Evolutionary conservation across 176 grass and related monocot species (phyloP), one percentile per base, ranked within the genome.

Genomic region (Eremochloa ophiuroides): DNA sequence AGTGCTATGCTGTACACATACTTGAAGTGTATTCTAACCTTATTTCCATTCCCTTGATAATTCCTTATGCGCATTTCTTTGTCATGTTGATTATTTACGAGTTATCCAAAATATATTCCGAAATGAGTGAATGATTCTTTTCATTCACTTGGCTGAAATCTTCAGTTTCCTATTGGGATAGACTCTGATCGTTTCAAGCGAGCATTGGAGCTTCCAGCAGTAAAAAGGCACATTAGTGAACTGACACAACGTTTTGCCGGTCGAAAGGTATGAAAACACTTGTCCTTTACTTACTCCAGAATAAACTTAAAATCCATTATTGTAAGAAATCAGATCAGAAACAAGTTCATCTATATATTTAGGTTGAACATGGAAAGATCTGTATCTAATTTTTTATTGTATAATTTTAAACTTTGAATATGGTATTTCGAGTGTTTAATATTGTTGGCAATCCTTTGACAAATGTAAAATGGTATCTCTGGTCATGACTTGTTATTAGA

Each of bases 111-210:
- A 66, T n/a, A 40, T 79, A 13, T 78, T 60, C 18, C 67, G 8
- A 78, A 86, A 51, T 78, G 56, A 82, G 56, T 69, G 68, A 82
- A 66, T 69, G 68, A 74, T 86, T 83, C 20, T 86, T 78, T 86
- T 79, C 73, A 74, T 85, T 92, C 71, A 81, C 47, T 76, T 79
- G 69, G 77, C 85, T 85, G 74, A 87, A 88, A 92, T 93, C 80
- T 85, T 84, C 89, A 99, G 97, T 99, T 99, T 99, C 97, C 97
- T 88, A 99, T 99, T 82, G 97, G 97, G 85, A 99, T 99, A 90
- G 97, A 99, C 89, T 95, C 93, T 69, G 97, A 99, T 26, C 84
- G 97, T 82, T 99, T 99, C 86, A 99, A 96, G 69, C 84, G 93
- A 85, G 92, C 92, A 62, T 73, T 94, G 80, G 92, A 99, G n/a